Evolutionary conservation across 768 basidiomycete species (phyloP).

Genomic region (Neoboletus subvelutipes): DNA sequence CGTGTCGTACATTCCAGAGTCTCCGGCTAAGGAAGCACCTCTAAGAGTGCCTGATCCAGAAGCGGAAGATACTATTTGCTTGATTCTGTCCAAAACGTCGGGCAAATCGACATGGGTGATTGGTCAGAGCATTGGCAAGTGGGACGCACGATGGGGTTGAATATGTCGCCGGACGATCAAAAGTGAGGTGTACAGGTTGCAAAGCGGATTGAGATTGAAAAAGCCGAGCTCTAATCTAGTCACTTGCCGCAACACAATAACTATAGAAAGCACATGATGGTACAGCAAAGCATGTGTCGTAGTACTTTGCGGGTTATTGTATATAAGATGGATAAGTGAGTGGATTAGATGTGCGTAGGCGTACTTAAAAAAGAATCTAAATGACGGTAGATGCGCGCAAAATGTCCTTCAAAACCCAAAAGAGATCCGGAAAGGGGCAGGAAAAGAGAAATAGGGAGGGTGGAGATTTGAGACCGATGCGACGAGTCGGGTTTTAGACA

Average conservation of each 20-base stretch:
- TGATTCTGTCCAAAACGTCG: slow-evolving; percentile 35
- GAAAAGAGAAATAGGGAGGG: slow-evolving; percentile 7
- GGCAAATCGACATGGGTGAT: slow-evolving; percentile 39
- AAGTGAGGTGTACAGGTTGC: slow-evolving; percentile 36
- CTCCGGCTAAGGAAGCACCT: slow-evolving; percentile 28
- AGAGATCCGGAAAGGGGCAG: slow-evolving; percentile 6
- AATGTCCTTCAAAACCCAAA: slow-evolving; percentile 14
- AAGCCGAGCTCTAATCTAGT: slow-evolving; percentile 27
- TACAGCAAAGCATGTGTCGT: slow-evolving; percentile 31
- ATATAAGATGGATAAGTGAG: slow-evolving; percentile 39
- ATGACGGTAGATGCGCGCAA: slow-evolving; percentile 20
- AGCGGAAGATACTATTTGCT: slow-evolving; percentile 53
- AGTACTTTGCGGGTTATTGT: slow-evolving; percentile 25
- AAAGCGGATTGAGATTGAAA: slow-evolving; percentile 37
- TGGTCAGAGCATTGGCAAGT: slow-evolving; percentile 43
- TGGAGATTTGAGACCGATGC: slow-evolving; percentile 1
- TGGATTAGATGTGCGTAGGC: slow-evolving; percentile 32
- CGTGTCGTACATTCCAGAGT: slow-evolving; percentile 47
- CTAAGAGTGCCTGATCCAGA: slow-evolving; percentile 45
- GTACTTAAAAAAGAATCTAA: slow-evolving; percentile 13
- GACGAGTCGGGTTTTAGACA: slow-evolving; percentile 10
- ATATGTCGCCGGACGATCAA: neutral
- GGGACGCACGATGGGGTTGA: slow-evolving; percentile 44
- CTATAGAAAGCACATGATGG: slow-evolving; percentile 34
- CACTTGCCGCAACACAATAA: slow-evolving; percentile 31